Evolutionary conservation across 2,329 filamentous ascomycete species (phyloP).

Genomic region (Ophiosphaerella herpotricha): DNA sequence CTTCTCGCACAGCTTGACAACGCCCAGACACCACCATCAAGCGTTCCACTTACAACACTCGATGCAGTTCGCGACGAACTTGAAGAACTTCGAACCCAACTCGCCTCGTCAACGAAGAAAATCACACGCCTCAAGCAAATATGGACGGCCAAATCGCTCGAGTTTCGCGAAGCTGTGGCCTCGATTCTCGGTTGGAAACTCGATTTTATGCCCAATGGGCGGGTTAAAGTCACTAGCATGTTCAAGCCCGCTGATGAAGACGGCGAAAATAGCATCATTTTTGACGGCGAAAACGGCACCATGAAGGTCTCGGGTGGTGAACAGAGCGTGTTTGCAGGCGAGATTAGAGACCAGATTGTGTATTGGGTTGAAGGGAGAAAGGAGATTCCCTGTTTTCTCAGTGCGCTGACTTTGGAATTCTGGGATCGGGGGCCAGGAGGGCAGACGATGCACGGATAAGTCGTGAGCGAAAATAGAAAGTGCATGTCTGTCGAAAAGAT

Average conservation of each 20-base stretch:
- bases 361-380: slow-evolving; percentile 96
- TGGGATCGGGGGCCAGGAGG: slow-evolving; percentile 66
- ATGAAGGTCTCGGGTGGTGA: slow-evolving; percentile 98
- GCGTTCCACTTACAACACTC: slow-evolving; percentile 78
- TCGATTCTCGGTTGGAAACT: slow-evolving; percentile 92
- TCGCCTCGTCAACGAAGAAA: slow-evolving; percentile 75
- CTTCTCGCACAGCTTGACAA: slow-evolving; percentile 73
- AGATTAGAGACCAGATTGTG: slow-evolving; percentile 84
- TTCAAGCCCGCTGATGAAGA: slow-evolving; percentile 75
- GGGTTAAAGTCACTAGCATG: slow-evolving; percentile 86
- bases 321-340: slow-evolving; percentile 79
- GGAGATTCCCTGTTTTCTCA: slow-evolving; percentile 90
- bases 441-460: slow-evolving; percentile 23
- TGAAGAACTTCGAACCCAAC: slow-evolving; percentile 56
- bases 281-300: slow-evolving; percentile 90
- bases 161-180: slow-evolving; percentile 95
- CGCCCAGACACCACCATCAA: slow-evolving; percentile 45
- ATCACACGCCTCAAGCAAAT: slow-evolving; percentile 88
- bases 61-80: slow-evolving; percentile 77
- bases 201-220: slow-evolving; percentile 95
- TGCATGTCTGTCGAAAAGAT: not conserved
- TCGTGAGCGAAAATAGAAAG: not conserved
- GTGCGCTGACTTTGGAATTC: slow-evolving; percentile 89
- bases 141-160: slow-evolving; percentile 85
- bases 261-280: slow-evolving; percentile 66